A percentile compares a stretch with the other conserved stretches of the same genome.
These are phyloP conservation scores for Aspergillus sergii DNA, from an alignment of 2,329 filamentous ascomycete species.

Conservation along the genomic window DNA sequence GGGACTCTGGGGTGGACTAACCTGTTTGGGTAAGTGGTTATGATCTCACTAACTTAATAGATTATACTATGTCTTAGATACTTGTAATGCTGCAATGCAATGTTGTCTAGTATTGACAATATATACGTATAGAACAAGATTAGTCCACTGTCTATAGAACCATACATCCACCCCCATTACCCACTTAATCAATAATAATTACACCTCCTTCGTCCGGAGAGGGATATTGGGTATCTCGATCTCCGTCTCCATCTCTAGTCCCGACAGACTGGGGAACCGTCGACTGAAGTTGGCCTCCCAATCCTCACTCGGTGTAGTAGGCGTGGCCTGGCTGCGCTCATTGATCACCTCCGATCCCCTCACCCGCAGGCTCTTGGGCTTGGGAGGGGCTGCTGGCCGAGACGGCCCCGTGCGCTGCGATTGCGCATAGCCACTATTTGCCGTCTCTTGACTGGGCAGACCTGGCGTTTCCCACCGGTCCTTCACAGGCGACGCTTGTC, in stretches of 20 bases:
- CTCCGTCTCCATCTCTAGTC: constrained; percentile 82
- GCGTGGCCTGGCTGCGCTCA: constrained; percentile 23
- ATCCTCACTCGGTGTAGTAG: constrained; percentile 54
- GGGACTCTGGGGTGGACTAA: neutral
- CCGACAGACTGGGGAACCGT: constrained; percentile 80
- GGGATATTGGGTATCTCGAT: constrained; percentile 45
- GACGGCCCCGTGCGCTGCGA: constrained; percentile 33
- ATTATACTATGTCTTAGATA: too few species aligned
- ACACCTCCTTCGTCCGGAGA: constrained; percentile 48
- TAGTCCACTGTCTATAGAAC: constrained; percentile 8
- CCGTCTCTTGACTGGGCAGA: constrained; percentile 21
- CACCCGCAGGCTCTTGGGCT: constrained; percentile 61
- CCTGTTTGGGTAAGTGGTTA: neutral
- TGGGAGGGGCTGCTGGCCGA: constrained; percentile 61
- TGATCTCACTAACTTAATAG: too few species aligned
- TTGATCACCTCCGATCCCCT: constrained; percentile 34
- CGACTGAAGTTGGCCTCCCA: constrained; percentile 75
- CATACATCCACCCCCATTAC: neutral
- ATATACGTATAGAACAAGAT: constrained; percentile 17
- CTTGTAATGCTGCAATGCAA: neutral
- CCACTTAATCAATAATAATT: constrained; percentile 13
- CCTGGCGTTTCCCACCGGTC: constrained; percentile 20
- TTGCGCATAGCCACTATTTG: constrained; percentile 25
- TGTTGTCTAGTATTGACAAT: neutral
- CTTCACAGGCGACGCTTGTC: constrained; percentile 8